Conservation (phyloP, 257 asterid species). For the Verbena officinalis region DNA sequence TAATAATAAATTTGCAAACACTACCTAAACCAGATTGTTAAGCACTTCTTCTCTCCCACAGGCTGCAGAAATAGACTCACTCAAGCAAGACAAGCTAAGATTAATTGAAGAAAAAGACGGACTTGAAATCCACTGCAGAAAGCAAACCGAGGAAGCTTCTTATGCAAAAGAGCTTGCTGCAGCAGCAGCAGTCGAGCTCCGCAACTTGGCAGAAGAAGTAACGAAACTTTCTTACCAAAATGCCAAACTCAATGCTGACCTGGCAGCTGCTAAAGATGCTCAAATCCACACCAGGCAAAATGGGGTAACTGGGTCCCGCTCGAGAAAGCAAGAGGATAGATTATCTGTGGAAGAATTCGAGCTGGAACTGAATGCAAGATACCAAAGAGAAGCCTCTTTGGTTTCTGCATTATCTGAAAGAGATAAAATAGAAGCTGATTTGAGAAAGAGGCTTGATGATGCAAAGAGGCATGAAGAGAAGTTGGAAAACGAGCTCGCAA, state of each 20-base stretch:
- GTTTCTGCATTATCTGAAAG: slow-evolving; percentile 82
- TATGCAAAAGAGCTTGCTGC: slow-evolving; percentile 85
- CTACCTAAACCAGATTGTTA: slow-evolving; percentile 11
- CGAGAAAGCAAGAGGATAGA: slow-evolving; percentile 44
- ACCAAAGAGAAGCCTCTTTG: slow-evolving; percentile 78
- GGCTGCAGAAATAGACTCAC: slow-evolving; percentile 78
- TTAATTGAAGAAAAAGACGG: slow-evolving; percentile 63
- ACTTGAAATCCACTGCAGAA: slow-evolving; percentile 56
- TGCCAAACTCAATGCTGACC: slow-evolving; percentile 60
- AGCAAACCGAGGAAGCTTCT: slow-evolving; percentile 69
- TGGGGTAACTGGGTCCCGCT: slow-evolving; percentile 30
- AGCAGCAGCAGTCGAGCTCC: slow-evolving; percentile 88
- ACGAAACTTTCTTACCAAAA: slow-evolving; percentile 79
- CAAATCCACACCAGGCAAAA: slow-evolving; percentile 42
- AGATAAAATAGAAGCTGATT: slow-evolving; percentile 70
- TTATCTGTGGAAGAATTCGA: slow-evolving; percentile 66
- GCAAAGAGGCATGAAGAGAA: slow-evolving; percentile 65
- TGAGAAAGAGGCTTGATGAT: slow-evolving; percentile 69
- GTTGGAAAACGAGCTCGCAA: slow-evolving; percentile 67
- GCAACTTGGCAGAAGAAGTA: slow-evolving; percentile 79
- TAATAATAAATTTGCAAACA: too few species aligned
- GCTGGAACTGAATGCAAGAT: slow-evolving; percentile 60
- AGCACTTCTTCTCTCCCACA: slow-evolving; percentile 31
- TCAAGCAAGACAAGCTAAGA: slow-evolving; percentile 68
- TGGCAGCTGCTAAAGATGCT: slow-evolving; percentile 49